phyloP scores from a whole-genome alignment of 345 rosid species.

The Capsella bursapastoris region DNA sequence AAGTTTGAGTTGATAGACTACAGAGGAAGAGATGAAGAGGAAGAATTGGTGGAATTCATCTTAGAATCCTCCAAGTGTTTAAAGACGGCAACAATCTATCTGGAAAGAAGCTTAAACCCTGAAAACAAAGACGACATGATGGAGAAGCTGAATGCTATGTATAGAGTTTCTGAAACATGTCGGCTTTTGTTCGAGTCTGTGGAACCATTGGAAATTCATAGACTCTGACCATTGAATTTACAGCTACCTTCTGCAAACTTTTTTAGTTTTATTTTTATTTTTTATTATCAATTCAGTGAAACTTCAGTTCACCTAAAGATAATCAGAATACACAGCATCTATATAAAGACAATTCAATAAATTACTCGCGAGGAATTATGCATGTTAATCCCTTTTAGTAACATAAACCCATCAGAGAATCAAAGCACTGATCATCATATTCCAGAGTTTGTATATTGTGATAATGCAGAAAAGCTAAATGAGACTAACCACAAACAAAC shows the following conservation, averaged over 20 bases:
- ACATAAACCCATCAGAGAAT: slow-evolving; percentile 11
- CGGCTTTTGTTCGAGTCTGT: too few relatives aligned
- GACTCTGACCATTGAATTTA: background rate
- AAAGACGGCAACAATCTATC: background rate
- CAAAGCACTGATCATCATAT: background rate
- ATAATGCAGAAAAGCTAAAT: slow-evolving; percentile 14
- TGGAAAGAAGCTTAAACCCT: background rate
- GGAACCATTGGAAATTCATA: too few relatives aligned
- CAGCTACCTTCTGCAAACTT: background rate
- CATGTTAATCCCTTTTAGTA: background rate
- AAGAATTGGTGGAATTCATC: background rate
- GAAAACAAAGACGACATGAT: background rate
- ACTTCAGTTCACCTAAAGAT: background rate
- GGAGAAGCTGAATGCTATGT: background rate
- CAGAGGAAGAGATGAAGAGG: background rate
- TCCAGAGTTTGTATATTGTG: background rate
- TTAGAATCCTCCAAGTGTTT: background rate
- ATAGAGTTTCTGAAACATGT: background rate
- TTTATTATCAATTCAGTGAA: background rate
- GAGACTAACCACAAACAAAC: slow-evolving; percentile 17
- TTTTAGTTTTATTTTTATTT: too few relatives aligned
- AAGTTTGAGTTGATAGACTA: background rate
- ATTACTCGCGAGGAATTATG: background rate
- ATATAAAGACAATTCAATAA: slow-evolving; percentile 4
- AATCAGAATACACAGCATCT: background rate